A percentile compares a stretch with the other conserved stretches of the same genome.
These are phyloP conservation scores for Coffea canephora DNA, from an alignment of 257 asterid genomes.

Conservation along the genomic window DNA sequence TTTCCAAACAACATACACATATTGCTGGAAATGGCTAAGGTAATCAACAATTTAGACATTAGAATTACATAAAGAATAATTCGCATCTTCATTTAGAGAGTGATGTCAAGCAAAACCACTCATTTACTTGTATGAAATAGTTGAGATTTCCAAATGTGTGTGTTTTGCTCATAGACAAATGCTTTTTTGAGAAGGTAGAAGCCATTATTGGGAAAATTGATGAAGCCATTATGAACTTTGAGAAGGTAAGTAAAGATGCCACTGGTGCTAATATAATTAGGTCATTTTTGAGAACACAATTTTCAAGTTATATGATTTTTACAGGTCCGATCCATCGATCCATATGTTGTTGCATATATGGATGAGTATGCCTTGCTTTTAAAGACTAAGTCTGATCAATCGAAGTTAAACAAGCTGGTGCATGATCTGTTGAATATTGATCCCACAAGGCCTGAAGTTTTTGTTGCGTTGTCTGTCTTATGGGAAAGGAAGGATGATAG, in stretches of 20 bases:
- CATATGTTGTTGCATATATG: constrained; percentile 78
- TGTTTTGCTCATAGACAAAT: not conserved
- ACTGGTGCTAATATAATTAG: constrained; percentile 6
- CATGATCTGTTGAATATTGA: constrained; percentile 81
- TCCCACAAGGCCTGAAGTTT: constrained; percentile 89
- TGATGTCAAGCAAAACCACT: not conserved
- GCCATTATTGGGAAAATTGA: constrained; percentile 82
- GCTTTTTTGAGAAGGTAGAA: constrained; percentile 59
- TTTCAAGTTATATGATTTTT: constrained; percentile 22
- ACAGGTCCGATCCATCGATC: constrained; percentile 89
- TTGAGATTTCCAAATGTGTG: too few relatives aligned
- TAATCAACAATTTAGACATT: constrained; percentile 24
- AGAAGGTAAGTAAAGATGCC: constrained; percentile 52
- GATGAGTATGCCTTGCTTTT: constrained; percentile 99
- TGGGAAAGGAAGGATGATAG: constrained; percentile 96
- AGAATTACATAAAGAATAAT: not conserved
- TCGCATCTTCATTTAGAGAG: not conserved
- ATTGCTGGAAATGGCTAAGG: constrained; percentile 98
- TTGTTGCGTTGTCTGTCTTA: constrained; percentile 85
- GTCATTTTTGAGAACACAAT: constrained; percentile 1
- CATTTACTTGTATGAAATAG: not conserved
- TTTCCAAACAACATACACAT: constrained; percentile 87
- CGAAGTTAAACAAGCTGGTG: constrained; percentile 78
- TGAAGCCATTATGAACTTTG: constrained; percentile 88
- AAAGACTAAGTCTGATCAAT: constrained; percentile 69